Conservation (phyloP, 257 asterid species). For the Catharanthus roseus region DNA sequence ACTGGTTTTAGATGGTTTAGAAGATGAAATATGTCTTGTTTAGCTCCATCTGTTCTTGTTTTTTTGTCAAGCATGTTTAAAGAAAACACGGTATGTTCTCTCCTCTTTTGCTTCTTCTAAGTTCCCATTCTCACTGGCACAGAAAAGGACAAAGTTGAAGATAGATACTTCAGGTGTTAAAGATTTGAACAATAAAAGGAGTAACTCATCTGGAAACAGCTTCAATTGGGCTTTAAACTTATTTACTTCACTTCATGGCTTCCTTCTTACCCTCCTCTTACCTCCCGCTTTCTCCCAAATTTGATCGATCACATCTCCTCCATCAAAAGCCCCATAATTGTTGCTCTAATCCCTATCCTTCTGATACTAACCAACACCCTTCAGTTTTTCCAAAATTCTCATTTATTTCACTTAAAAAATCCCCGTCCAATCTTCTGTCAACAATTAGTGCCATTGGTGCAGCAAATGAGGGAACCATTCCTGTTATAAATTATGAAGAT, state of each 20-base stretch:
- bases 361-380: conserved; percentile 7
- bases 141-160: background rate
- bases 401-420: conserved; percentile 13
- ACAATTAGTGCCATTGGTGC: conserved; percentile 25
- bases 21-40: background rate
- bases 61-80: background rate
- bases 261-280: conserved; percentile 33
- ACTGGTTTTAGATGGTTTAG: background rate
- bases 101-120: background rate
- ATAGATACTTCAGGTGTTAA: conserved; percentile 1
- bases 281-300: conserved; percentile 24
- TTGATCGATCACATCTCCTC: conserved; percentile 14
- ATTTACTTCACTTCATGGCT: conserved; percentile 19
- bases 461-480: conserved; percentile 38
- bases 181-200: background rate
- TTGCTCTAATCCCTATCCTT: conserved; percentile 12
- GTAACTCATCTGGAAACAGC: background rate
- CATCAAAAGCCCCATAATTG: conserved; percentile 9
- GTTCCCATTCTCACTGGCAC: conserved; percentile 1
- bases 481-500: conserved; percentile 52
- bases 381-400: conserved; percentile 24
- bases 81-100: background rate
- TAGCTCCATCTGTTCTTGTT: background rate
- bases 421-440: conserved; percentile 17
- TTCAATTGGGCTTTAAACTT: background rate